phyloP scores from a whole-genome alignment of 495 filamentous ascomycete genomes.

The Annulohypoxylon nitens region DNA sequence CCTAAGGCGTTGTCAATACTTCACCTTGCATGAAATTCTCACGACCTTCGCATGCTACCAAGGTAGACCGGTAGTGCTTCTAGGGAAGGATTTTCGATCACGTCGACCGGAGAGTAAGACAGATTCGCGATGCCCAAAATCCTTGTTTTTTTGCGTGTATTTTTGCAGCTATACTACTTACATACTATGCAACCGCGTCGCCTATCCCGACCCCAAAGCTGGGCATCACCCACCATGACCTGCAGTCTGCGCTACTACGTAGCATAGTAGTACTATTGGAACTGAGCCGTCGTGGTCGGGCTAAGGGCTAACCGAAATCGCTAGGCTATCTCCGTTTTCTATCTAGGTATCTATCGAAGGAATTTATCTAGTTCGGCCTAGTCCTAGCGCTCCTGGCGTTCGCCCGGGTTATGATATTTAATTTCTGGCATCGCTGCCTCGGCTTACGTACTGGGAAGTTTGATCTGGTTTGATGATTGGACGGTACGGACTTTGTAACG shows the following conservation, averaged over 20 bases:
- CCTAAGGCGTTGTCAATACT: constrained; percentile 16
- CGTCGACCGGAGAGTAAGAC: constrained; percentile 9
- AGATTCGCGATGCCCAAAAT: constrained; percentile 35
- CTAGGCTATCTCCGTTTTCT: constrained; percentile 34
- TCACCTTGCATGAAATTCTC: constrained; percentile 30
- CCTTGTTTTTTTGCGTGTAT: constrained; percentile 28
- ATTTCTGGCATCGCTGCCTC: constrained; percentile 5
- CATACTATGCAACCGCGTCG: constrained; percentile 12
- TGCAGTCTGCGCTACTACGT: constrained; percentile 45
- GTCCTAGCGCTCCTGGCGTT: constrained; percentile 33
- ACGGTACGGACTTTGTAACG: neutral
- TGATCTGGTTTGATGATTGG: constrained; percentile 25
- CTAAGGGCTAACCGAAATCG: constrained; percentile 42
- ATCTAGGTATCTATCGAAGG: constrained; percentile 23
- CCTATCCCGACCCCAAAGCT: constrained; percentile 43
- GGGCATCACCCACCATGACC: constrained; percentile 36
- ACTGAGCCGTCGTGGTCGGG: constrained; percentile 39
- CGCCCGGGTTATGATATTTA: constrained; percentile 12
- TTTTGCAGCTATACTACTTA: constrained; percentile 28
- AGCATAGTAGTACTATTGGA: constrained; percentile 31
- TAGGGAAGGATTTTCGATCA: constrained; percentile 32
- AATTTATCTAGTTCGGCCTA: constrained; percentile 34
- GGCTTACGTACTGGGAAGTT: constrained; percentile 33
- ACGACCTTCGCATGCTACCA: constrained; percentile 13
- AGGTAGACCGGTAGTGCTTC: neutral